Evolutionary conservation across 139 green algal genomes (phyloP).

Genomic region (Tetraselmis chui): DNA sequence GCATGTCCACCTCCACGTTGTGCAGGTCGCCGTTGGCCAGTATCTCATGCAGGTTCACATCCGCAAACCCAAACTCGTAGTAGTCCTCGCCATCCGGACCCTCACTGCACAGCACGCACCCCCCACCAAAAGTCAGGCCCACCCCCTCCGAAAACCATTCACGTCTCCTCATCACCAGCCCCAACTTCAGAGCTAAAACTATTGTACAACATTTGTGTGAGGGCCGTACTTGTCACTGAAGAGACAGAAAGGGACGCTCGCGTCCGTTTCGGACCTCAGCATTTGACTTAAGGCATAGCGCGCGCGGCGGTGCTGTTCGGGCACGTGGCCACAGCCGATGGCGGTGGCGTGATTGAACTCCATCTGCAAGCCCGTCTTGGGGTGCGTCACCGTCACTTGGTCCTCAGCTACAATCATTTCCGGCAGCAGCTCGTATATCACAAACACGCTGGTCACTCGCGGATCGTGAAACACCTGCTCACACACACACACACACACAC

Average conservation of each 20-base stretch:
- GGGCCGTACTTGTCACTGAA: not conserved
- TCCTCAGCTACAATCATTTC: not conserved
- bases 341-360: not conserved
- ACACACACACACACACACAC: too few relatives aligned
- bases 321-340: not conserved
- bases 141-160: too few relatives aligned
- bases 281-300: not conserved
- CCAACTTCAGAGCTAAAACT: too few relatives aligned
- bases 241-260: not conserved
- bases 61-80: not conserved
- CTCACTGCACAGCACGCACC: too few relatives aligned
- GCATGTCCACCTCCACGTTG: not conserved
- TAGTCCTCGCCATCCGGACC: not conserved
- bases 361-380: not conserved
- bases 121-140: too few relatives aligned
- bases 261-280: not conserved
- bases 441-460: not conserved
- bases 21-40: not conserved
- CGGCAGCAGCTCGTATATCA: not conserved
- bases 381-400: not conserved
- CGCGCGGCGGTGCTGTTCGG: not conserved
- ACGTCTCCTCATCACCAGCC: too few relatives aligned
- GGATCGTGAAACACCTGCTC: not conserved
- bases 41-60: not conserved
- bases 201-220: too few relatives aligned